Conservation (phyloP, 768 basidiomycete species). For the Termitomyces sp. region DNA sequence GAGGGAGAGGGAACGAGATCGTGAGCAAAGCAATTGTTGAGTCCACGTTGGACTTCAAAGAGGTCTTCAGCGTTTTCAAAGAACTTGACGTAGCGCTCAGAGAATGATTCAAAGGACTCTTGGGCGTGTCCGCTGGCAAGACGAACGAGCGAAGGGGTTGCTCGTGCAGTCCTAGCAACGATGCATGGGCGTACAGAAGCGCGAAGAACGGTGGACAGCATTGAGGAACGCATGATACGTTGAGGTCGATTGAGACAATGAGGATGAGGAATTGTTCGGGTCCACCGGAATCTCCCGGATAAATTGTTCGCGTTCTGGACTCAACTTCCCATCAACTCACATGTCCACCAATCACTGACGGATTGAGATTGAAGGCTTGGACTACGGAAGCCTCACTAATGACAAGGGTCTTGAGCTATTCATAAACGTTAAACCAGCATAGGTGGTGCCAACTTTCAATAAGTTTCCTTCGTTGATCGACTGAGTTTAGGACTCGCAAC, state of each 20-base stretch:
- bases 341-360: not conserved
- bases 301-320: constrained; percentile 4
- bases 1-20: constrained; percentile 86
- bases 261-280: constrained; percentile 24
- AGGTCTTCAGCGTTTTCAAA: constrained; percentile 92
- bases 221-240: constrained; percentile 48
- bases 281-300: constrained; percentile 21
- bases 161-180: constrained; percentile 29
- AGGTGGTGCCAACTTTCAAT: not conserved
- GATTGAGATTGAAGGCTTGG: too few species aligned
- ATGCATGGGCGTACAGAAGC: constrained; percentile 45
- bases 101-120: constrained; percentile 93
- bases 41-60: constrained; percentile 97
- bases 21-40: constrained; percentile 99
- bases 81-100: constrained; percentile 88
- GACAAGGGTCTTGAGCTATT: not conserved
- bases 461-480: not conserved
- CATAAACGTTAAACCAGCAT: not conserved
- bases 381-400: not conserved
- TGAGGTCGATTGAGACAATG: constrained; percentile 13
- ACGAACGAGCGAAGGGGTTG: constrained; percentile 40
- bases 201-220: constrained; percentile 60
- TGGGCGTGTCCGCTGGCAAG: constrained; percentile 61
- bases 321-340: not conserved
- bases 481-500: not conserved